Percentiles rank a stretch among this genome's conserved stretches.
These are phyloP conservation scores for Neonectria coccinea DNA, from an alignment of 2,329 filamentous ascomycete species.

Conservation along the genomic window DNA sequence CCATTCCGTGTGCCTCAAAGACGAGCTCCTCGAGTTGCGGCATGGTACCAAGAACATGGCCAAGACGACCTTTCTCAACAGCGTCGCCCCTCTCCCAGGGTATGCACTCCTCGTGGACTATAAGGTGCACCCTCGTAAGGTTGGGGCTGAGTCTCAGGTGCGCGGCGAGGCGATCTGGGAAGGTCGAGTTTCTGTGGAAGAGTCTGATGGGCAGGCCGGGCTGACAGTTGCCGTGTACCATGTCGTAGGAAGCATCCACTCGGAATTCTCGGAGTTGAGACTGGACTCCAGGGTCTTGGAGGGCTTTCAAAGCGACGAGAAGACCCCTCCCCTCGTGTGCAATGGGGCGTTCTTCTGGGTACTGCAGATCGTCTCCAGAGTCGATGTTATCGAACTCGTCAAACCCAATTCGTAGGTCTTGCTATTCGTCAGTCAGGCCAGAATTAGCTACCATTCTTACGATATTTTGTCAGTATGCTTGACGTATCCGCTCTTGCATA, in stretches of 20 bases:
- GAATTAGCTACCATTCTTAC: neutral
- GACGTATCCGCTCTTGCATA: neutral
- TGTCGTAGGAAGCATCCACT: conserved; percentile 15
- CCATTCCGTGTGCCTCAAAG: conserved; percentile 10
- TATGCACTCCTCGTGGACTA: neutral
- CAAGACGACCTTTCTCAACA: neutral
- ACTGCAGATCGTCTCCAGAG: neutral
- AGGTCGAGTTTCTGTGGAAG: neutral
- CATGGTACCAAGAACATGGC: conserved; percentile 4
- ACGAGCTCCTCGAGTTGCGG: conserved; percentile 12
- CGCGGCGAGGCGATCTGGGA: neutral
- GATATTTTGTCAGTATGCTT: too few species aligned
- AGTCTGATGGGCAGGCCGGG: conserved; percentile 11
- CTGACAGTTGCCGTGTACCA: neutral
- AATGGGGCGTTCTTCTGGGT: neutral
- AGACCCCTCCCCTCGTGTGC: neutral
- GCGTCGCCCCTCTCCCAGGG: neutral
- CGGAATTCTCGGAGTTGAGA: conserved; percentile 16
- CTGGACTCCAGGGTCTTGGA: neutral
- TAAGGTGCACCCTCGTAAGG: conserved; percentile 11
- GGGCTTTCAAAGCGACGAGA: neutral
- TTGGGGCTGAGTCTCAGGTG: neutral
- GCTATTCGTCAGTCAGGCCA: neutral
- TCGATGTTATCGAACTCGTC: neutral
- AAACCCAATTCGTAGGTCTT: neutral